A percentile compares a stretch with the other conserved stretches of the same genome.
Evolutionary conservation across 768 basidiomycete species (phyloP).

Genomic region (Tylopilus intermedius): DNA sequence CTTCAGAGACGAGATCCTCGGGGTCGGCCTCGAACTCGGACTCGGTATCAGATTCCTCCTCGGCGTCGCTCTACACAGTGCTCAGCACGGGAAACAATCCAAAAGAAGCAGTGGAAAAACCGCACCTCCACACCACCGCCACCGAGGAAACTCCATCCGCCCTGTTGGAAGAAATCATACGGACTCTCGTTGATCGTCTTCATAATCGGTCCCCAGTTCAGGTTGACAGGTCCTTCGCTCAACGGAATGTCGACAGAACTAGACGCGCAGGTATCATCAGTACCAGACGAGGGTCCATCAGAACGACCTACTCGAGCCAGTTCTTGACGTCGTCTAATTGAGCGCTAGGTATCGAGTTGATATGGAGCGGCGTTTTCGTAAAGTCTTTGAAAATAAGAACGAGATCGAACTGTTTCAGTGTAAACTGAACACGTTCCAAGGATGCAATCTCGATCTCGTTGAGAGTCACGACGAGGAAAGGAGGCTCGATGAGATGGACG

Average conservation of each 20-base stretch:
- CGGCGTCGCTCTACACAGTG: slow-evolving; percentile 46
- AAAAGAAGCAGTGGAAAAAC: slow-evolving; percentile 14
- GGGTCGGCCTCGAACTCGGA: slow-evolving; percentile 60
- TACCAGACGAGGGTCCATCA: not conserved
- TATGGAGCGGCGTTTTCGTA: slow-evolving; percentile 84
- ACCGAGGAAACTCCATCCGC: slow-evolving; percentile 95
- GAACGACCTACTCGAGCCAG: slow-evolving; percentile 84
- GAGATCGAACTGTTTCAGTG: slow-evolving; percentile 93
- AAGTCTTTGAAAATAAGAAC: slow-evolving; percentile 98
- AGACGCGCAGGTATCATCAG: slow-evolving; percentile 5
- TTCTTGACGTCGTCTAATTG: slow-evolving; percentile 97
- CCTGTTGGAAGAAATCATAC: slow-evolving; percentile 89
- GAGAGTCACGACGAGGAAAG: slow-evolving; percentile 93
- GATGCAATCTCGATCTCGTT: slow-evolving; percentile 95
- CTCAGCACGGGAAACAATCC: slow-evolving; percentile 28
- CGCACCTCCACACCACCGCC: slow-evolving; percentile 65
- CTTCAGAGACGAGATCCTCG: slow-evolving; percentile 39
- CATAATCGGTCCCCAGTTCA: slow-evolving; percentile 99
- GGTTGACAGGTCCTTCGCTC: slow-evolving; percentile 92
- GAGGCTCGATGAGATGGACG: slow-evolving; percentile 90
- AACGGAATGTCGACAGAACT: slow-evolving; percentile 97
- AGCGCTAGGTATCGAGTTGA: slow-evolving; percentile 89
- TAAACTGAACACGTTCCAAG: slow-evolving; percentile 93
- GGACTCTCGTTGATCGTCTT: slow-evolving; percentile 97
- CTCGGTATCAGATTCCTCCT: slow-evolving; percentile 59